phyloP scores from a whole-genome alignment of 169 alveolate species.

The Eimeria falciformis region DNA sequence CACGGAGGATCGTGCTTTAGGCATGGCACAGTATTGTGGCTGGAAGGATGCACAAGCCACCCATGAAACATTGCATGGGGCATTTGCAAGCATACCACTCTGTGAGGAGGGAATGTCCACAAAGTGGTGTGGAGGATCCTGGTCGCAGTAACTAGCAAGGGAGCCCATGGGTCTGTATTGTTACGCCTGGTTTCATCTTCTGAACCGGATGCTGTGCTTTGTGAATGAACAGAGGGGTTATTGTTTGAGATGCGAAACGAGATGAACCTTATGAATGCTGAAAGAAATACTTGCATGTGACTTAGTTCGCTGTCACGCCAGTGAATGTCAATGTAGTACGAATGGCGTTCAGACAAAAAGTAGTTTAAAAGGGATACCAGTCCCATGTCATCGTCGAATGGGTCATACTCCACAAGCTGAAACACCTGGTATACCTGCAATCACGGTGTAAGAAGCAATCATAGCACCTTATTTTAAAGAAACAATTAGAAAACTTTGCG shows the following conservation, averaged over 20 bases:
- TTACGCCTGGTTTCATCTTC: background rate
- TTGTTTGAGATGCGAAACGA: background rate
- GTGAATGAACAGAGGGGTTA: too few species aligned
- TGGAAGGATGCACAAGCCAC: too few species aligned
- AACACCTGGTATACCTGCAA: constrained; percentile 62
- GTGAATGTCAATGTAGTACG: constrained; percentile 82
- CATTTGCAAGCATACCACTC: constrained; percentile 72
- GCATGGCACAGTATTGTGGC: too few species aligned
- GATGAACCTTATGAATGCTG: constrained; percentile 65
- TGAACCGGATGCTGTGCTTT: background rate
- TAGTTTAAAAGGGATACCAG: constrained; percentile 78
- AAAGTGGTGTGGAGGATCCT: constrained; percentile 53
- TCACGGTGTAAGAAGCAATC: background rate
- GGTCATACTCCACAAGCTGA: constrained; percentile 41
- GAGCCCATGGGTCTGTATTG: background rate
- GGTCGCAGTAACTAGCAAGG: constrained; percentile 32
- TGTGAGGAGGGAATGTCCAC: constrained; percentile 76
- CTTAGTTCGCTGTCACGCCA: constrained; percentile 81
- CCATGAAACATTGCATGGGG: too few species aligned
- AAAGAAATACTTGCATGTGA: constrained; percentile 78
- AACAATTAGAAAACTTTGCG: too few species aligned
- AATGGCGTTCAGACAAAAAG: constrained; percentile 82
- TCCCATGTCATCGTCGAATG: constrained; percentile 84
- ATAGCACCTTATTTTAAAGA: too few species aligned
- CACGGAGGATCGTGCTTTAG: too few species aligned